Base-by-base conservation (phyloP, 805 yeast genomes). In the Metschnikowia cubensis region DNA sequence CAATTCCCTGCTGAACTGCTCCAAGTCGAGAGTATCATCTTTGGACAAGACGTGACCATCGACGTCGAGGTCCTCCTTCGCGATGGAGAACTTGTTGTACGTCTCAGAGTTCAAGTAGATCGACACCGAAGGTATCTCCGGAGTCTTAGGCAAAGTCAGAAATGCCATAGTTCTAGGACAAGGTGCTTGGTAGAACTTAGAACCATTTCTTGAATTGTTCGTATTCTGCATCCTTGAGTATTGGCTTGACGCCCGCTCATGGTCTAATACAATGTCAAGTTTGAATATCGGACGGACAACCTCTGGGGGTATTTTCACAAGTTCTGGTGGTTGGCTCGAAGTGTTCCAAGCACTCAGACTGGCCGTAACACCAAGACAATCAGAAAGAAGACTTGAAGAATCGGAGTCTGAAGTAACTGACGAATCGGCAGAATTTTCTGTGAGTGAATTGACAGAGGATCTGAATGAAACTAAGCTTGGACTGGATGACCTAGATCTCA, bases 181-280 rank as follows among this genome's bases (percentile, higher is more conserved):
- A 6, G 31, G 42, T 17, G 40, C 21, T 18, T 50, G 50, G 35
- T 38, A 55, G 42, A 54, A 56, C 41, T 31, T 49, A 38, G 41
- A 35, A 6, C 44, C 40, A 5, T 36, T 32, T 35, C 44, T 31
- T 11, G 45, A 41, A 2, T 25, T 15, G 38, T 56, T 56, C 21
- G 55, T 50, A 11, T 18, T 36, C 37, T 54, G 58, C 59, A 56
- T 56, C 51, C 37, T 48, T 22, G 41, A 8, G 38, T 40, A 54
- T 39, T 60, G 65, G 17, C 62, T 68, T 38, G 71, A 70, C 17
- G 71, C 58, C 4, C 76, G 56, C 13, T 72, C 76, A 46, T 73
- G 75, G 49, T 76, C 76, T 48, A 73, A 59, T 3, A 71, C 66
- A 35, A 80, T 59, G 35, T 77, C 80, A 59, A 77, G 79, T 56